phyloP scores from a whole-genome alignment of 176 grass and related monocot genomes.

The Carex myosuroides region DNA sequence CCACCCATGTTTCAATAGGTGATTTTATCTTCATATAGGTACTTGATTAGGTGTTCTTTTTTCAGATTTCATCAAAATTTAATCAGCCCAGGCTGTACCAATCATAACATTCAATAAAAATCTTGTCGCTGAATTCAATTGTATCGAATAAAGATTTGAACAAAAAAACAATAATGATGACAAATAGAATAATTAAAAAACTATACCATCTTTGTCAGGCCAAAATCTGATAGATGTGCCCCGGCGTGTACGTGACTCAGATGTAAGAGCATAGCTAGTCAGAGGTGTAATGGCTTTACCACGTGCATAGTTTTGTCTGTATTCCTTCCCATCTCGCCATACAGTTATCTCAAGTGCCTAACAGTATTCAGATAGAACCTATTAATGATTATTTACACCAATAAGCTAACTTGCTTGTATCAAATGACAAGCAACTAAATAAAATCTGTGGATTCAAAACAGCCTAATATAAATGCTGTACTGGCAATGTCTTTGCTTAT shows the following conservation, averaged over 20 bases:
- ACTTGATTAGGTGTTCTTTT: background rate
- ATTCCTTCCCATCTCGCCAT: constrained; percentile 85
- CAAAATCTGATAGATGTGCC: constrained; percentile 84
- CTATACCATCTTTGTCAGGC: constrained; percentile 88
- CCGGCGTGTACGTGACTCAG: constrained; percentile 40
- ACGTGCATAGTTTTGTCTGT: constrained; percentile 69
- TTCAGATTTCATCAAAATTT: background rate
- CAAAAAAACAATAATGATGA: background rate
- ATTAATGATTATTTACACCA: constrained; percentile 5
- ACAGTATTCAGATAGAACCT: constrained; percentile 21
- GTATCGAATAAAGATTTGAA: background rate
- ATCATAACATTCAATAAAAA: background rate
- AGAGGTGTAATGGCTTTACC: constrained; percentile 62
- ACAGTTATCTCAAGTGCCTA: constrained; percentile 84
- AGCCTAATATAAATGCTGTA: background rate
- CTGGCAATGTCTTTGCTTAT: background rate
- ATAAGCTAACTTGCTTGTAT: background rate
- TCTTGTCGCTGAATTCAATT: background rate
- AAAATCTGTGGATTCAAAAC: background rate
- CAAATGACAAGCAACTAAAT: background rate
- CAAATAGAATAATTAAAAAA: constrained; percentile 16
- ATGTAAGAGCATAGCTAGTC: constrained; percentile 36
- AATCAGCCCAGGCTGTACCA: background rate
- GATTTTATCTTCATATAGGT: background rate
- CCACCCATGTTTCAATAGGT: background rate